phyloP scores from a whole-genome alignment of 441 rosid species.

The Sinapis alba region DNA sequence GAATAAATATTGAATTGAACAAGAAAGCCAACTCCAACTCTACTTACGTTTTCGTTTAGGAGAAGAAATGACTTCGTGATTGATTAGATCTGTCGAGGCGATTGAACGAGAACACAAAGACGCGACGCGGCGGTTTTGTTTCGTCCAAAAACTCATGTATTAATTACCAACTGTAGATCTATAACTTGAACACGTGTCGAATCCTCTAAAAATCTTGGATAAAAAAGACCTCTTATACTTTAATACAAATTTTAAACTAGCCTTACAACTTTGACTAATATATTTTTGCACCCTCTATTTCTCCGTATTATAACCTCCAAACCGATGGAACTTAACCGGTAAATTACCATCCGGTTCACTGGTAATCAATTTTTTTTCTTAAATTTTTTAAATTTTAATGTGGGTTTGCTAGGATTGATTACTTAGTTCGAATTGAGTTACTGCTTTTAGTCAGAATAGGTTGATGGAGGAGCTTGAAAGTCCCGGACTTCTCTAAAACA shows the following conservation, averaged over 20 bases:
- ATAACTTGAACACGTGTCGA: slow-evolving; percentile 26
- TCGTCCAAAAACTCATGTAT: background rate
- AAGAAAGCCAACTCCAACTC: too few species aligned
- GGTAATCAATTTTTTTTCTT: background rate
- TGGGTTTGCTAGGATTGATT: too few species aligned
- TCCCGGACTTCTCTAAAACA: too few species aligned
- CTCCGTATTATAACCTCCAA: background rate
- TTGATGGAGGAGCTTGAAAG: too few species aligned
- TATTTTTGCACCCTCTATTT: background rate
- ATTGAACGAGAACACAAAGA: slow-evolving; percentile 33
- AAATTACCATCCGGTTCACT: background rate
- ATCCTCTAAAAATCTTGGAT: background rate
- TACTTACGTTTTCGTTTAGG: slow-evolving; percentile 13
- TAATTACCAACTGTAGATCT: slow-evolving; percentile 27
- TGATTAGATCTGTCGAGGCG: slow-evolving; percentile 38
- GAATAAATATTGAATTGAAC: background rate
- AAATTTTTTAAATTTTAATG: too few species aligned
- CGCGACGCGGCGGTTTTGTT: slow-evolving; percentile 34
- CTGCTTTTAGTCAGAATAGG: too few species aligned
- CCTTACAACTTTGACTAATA: background rate
- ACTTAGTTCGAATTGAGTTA: too few species aligned
- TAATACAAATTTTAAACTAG: background rate
- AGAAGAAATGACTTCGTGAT: slow-evolving; percentile 28
- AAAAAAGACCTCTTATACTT: background rate
- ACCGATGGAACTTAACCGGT: background rate